Conservation (phyloP, 257 asterid genomes). For the Echites panduratus region DNA sequence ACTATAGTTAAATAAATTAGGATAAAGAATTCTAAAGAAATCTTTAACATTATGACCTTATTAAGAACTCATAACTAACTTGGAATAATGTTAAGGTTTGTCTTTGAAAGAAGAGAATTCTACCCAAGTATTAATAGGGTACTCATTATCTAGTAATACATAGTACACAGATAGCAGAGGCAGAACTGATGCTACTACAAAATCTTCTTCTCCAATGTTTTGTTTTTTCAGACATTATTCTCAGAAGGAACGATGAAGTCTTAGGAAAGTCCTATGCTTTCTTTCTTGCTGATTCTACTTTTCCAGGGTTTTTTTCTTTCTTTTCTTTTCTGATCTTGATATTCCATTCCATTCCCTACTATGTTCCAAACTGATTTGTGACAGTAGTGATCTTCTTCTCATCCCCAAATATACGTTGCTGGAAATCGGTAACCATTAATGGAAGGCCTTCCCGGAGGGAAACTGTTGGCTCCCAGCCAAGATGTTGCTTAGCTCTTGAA, state of each 20-base stretch:
- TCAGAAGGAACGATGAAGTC: background rate
- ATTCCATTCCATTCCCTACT: background rate
- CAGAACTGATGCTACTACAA: too few species aligned
- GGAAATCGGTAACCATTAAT: slow-evolving; percentile 69
- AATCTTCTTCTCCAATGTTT: background rate
- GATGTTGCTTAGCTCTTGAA: slow-evolving; percentile 63
- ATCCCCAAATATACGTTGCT: slow-evolving; percentile 57
- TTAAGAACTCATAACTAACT: too few species aligned
- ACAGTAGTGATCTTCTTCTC: slow-evolving; percentile 23
- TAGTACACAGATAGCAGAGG: too few species aligned
- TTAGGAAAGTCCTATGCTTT: background rate
- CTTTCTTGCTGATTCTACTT: background rate
- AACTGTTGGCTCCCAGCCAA: slow-evolving; percentile 71
- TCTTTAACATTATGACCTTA: too few species aligned
- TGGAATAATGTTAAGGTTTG: too few species aligned
- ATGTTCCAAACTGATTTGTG: slow-evolving; percentile 7
- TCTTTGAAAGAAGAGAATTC: too few species aligned
- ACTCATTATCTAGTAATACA: too few species aligned
- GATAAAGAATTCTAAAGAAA: too few species aligned
- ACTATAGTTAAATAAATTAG: too few species aligned
- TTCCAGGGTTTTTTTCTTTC: background rate
- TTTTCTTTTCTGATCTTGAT: background rate
- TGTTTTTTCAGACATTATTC: background rate
- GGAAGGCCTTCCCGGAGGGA: slow-evolving; percentile 80
- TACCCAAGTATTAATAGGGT: too few species aligned